Base-by-base conservation (phyloP, 192 early-diverging fungal species). In the Diversispora epigaea region DNA sequence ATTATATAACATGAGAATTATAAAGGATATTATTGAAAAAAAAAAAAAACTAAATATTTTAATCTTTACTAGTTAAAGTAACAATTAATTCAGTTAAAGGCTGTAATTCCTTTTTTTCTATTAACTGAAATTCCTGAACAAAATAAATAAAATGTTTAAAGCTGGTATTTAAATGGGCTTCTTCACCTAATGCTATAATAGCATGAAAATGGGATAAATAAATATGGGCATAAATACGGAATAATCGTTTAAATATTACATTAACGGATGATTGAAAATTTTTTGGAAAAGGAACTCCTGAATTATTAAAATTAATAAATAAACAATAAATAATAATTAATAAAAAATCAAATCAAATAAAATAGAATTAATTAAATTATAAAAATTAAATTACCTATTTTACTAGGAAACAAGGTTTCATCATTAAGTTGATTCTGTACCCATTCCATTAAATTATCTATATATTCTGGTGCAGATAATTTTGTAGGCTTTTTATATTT, bases 131-230 rank as follows among this genome's bases (percentile, higher is more conserved):
- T 81, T 96, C 92, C 70, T 89, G 87, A 68, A 92, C 93, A 83
- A 98, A 97, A 14, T 92, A 83, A 17, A 95, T 88, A 85, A 96
- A 97, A 81, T 98, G 96, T 75, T 95, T 95, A 84, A 96, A 97
- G 73, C 87, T 89, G 19, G 95, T 98, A 82, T 97, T 96, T 63
- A 98, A 84, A 77, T 94, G 92, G n/a, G 91, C 88, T 61, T 93
- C 94, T 58, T 94, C 91, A 6, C 91, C 93, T 44, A 94, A 84
- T 21, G 86, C 86, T 56, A 89, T 88, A 63, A 96, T 86, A 57
- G 83, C 84, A 14, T 87, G 83, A 58, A 93, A 92, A 77, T 98
- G 96, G 32, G 91, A 86, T 77, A 91, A 87, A 82, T 97, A 98
- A 44, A 98, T 87, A 73, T 98, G 96, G 6, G 95, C 96, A 78